Base-by-base conservation (phyloP, 352 stramenopile species). In the Phytophthora fragariaefolia region DNA sequence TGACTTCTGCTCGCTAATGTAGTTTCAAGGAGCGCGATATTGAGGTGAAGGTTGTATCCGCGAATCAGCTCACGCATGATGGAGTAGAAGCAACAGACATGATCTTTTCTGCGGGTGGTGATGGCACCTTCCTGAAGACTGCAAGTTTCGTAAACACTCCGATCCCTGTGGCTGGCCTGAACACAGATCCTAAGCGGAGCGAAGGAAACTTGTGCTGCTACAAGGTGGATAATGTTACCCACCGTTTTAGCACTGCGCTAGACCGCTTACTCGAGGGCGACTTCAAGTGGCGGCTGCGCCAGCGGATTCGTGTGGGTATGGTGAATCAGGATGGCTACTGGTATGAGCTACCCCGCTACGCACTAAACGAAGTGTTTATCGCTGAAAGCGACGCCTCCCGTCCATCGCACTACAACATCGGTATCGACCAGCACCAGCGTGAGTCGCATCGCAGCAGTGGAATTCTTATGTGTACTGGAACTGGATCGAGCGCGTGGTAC, bases 311-410 rank as follows among this genome's bases (percentile, higher is more conserved):
- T 63, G 87, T 95, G 0, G 87, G 85, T 18, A 95, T 96, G 86
- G 88, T 96, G 28, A 95, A 96, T 63, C 88, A 95, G 47, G 88
- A 96, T 66, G 88, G 88, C 3, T 95, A 87, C 66, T 95, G 89
- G 84, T 92, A 94, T 40, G 87, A 96, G 42, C 64, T 96, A 17
- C 87, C 87, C 36, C 87, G 85, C 12, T 96, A 91, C 52, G 89
- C 89, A 27, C 72, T 96, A 26, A 96, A 96, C 60, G 89, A 96
- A 79, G 87, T 96, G 40, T 96, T 96, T 58, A 95, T 96, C 59
- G 89, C 89, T 8, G 89, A 96, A 70, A 88, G 83, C 22, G 89
- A 96, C 30, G 84, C 89, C 30, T 95, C 87, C 24, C 87, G 87
- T 1, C 89, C 89, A 34, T 94, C 87, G 42, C 84, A 93, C 63